Conservation (phyloP, 495 filamentous ascomycete species). For the Lepidopterella palustris region DNA sequence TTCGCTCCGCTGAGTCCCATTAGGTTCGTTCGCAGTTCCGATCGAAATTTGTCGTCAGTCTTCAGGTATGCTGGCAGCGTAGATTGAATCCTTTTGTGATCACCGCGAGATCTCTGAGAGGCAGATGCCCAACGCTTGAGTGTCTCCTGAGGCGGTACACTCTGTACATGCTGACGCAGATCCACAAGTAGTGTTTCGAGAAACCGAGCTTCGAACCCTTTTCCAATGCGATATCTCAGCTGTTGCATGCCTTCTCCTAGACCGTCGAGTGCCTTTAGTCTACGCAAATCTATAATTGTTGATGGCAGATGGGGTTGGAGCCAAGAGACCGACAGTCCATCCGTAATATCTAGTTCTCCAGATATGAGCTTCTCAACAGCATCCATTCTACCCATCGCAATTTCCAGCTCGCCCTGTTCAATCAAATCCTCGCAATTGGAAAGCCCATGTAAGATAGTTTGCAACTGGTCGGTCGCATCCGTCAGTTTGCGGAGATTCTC, state of each 20-base stretch:
- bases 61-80: slow-evolving; percentile 68
- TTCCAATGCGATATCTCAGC: slow-evolving; percentile 74
- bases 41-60: slow-evolving; percentile 60
- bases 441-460: slow-evolving; percentile 68
- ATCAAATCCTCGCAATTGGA: slow-evolving; percentile 72
- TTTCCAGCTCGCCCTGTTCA: slow-evolving; percentile 71
- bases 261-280: slow-evolving; percentile 72
- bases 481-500: slow-evolving; percentile 82
- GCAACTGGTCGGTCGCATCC: slow-evolving; percentile 75
- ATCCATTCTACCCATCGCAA: slow-evolving; percentile 69
- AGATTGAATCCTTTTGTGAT: slow-evolving; percentile 58
- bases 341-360: slow-evolving; percentile 47
- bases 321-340: slow-evolving; percentile 31
- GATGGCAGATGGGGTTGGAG: slow-evolving; percentile 14
- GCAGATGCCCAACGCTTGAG: slow-evolving; percentile 67
- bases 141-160: slow-evolving; percentile 63
- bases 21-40: slow-evolving; percentile 59
- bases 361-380: slow-evolving; percentile 69
- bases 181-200: slow-evolving; percentile 72
- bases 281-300: slow-evolving; percentile 62
- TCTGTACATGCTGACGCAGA: slow-evolving; percentile 72
- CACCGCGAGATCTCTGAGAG: slow-evolving; percentile 58
- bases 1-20: slow-evolving; percentile 72
- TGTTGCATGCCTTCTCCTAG: slow-evolving; percentile 68
- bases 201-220: slow-evolving; percentile 76